These are phyloP conservation scores for Botrytis paeoniae DNA, from an alignment of 2,329 filamentous ascomycete species.

Conservation along the genomic window DNA sequence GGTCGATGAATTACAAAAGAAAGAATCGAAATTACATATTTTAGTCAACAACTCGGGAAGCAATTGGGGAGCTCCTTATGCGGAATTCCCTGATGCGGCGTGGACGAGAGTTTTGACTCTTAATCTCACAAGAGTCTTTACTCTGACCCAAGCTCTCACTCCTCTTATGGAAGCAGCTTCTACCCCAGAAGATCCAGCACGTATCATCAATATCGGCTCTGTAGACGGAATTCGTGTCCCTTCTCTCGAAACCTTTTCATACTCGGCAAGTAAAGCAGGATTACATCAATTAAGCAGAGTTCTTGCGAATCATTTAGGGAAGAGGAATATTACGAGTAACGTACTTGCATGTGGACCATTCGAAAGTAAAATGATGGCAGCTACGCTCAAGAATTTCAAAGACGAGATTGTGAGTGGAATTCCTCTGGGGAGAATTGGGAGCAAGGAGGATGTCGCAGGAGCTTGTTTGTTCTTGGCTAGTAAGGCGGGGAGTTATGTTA, in stretches of 20 bases:
- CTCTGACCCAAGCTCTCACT: constrained; percentile 59
- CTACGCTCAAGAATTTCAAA: constrained; percentile 58
- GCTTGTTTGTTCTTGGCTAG: constrained; percentile 68
- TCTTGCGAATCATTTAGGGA: constrained; percentile 60
- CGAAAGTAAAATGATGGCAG: constrained; percentile 70
- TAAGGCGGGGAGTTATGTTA: constrained; percentile 63
- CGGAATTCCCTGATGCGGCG: constrained; percentile 55
- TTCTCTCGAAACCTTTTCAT: constrained; percentile 56
- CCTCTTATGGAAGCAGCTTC: constrained; percentile 57
- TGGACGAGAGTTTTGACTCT: constrained; percentile 58
- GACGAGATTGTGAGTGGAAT: constrained; percentile 56
- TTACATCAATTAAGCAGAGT: constrained; percentile 63
- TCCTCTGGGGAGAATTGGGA: constrained; percentile 65
- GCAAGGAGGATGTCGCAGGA: constrained; percentile 66
- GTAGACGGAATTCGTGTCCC: constrained; percentile 63
- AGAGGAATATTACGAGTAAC: constrained; percentile 60
- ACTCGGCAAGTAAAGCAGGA: constrained; percentile 61
- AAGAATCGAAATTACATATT: constrained; percentile 55
- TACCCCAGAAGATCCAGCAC: constrained; percentile 45
- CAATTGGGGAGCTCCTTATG: constrained; percentile 60
- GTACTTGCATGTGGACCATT: constrained; percentile 71
- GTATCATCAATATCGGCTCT: constrained; percentile 63
- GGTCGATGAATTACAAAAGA: constrained; percentile 52
- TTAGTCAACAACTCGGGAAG: constrained; percentile 66
- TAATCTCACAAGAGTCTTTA: constrained; percentile 64